Conservation (phyloP, 768 basidiomycete species). For the Chalciporus chontae region DNA sequence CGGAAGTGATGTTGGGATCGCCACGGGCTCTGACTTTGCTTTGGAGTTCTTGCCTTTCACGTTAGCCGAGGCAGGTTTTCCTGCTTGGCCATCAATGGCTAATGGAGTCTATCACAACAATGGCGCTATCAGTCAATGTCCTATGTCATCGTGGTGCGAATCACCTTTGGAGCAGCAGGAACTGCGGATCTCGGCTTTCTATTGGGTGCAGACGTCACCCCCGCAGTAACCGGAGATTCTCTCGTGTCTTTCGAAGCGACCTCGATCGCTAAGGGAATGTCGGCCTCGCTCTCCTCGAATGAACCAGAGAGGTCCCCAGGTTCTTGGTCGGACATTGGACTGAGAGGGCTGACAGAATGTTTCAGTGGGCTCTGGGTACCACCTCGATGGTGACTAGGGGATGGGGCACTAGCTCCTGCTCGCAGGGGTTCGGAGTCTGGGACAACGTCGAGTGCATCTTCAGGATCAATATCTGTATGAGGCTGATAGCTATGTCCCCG, state of each 20-base stretch:
- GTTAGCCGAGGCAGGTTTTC: conserved; percentile 6
- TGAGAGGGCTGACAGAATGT: conserved; percentile 17
- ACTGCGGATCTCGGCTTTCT: conserved; percentile 5
- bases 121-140: neutral
- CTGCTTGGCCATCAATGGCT: conserved; percentile 6
- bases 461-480: conserved; percentile 14
- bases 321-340: conserved; percentile 21
- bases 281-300: conserved; percentile 32
- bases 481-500: neutral
- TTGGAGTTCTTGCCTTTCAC: conserved; percentile 10
- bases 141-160: neutral
- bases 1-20: conserved; percentile 60
- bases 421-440: conserved; percentile 62
- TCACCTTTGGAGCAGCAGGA: conserved; percentile 17
- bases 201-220: conserved; percentile 1
- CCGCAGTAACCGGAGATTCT: neutral
- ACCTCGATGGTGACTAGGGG: conserved; percentile 4
- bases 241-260: conserved; percentile 19
- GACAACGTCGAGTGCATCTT: conserved; percentile 46
- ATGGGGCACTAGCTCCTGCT: conserved; percentile 22
- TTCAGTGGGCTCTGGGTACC: conserved; percentile 12
- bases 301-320: conserved; percentile 29
- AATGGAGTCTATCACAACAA: conserved; percentile 2
- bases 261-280: conserved; percentile 40
- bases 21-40: conserved; percentile 27